Evolutionary conservation across 1,284 basidiomycete species (phyloP).

Genomic region (Puccinia polysora): DNA sequence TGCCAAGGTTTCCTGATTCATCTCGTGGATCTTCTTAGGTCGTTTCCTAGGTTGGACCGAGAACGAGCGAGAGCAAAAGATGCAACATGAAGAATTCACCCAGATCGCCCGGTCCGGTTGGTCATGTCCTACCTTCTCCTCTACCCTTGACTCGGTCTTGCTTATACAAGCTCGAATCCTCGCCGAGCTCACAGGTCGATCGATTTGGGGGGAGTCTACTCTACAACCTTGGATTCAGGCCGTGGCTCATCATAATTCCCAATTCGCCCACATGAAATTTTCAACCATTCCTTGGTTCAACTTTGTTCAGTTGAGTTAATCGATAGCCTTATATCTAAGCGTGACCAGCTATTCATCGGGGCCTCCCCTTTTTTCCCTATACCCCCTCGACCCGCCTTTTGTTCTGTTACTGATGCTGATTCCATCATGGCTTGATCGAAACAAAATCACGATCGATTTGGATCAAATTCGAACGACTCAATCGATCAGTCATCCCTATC

Average conservation of each 20-base stretch:
- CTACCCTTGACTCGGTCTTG: too few species aligned
- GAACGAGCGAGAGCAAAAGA: constrained; percentile 59
- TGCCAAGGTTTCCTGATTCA: too few species aligned
- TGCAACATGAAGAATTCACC: constrained; percentile 45
- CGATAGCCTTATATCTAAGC: too few species aligned
- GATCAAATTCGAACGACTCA: too few species aligned
- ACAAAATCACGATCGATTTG: too few species aligned
- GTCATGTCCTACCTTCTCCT: not conserved
- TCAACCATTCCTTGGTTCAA: constrained; percentile 26
- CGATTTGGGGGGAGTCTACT: constrained; percentile 75
- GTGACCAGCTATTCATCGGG: too few species aligned
- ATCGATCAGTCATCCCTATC: constrained; percentile 32
- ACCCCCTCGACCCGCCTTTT: too few species aligned
- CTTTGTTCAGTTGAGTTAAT: constrained; percentile 39
- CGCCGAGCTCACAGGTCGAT: constrained; percentile 69
- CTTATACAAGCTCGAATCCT: constrained; percentile 50
- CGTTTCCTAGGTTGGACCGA: constrained; percentile 97
- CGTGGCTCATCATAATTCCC: constrained; percentile 81
- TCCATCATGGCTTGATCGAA: too few species aligned
- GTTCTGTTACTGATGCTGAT: too few species aligned
- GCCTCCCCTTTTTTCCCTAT: too few species aligned
- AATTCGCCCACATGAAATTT: constrained; percentile 67
- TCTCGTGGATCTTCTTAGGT: constrained; percentile 62
- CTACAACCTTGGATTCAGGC: constrained; percentile 83
- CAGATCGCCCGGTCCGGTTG: constrained; percentile 47